Evolutionary conservation across 805 yeast species (phyloP), one percentile per base, ranked within the genome.

Genomic region (Pichia ethanolica): DNA sequence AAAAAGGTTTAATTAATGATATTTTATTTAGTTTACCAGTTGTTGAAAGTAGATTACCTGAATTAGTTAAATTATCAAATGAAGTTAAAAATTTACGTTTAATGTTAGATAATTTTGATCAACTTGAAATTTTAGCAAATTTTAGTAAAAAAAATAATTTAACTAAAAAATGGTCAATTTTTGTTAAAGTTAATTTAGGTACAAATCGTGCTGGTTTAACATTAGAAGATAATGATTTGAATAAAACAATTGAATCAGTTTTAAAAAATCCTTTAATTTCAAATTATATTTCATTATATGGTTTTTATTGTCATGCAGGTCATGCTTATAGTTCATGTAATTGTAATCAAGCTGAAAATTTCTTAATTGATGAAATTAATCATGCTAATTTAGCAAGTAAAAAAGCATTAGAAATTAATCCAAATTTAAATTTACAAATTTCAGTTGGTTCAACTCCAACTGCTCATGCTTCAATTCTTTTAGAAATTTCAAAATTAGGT

Each of bases 381-480:
- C 75, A 78, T 37, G 87, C 79, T 5, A 74, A 78, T 25, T 61
- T 60, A 9, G 91, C 89, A 2, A 77, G 76, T 38, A 53, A 64
- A 49, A 51, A 59, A 36, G 74, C 77, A 6, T 27, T 56, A 2
- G 53, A 59, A 1, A 49, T 73, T 5, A 72, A 73, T 46, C 69
- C 74, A 4, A 44, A 62, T 1, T 53, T 69, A 38, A 45, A 47
- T 20, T 65, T 84, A 32, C 71, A 70, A 7, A 66, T 86, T 2
- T 83, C 91, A 0, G 86, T 85, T 27, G 95, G 95, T 26, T 89
- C 93, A 1, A 84, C 95, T 0, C 93, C 93, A 42, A 86, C 91
- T 0, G 79, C 86, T 5, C 87, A 83, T 59, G 77, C 86, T 0
- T 69, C 81, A 25, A 59, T 56, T 38, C 45, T 57, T 7, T 20